Base-by-base conservation (phyloP, 73 alveolate species). In the Paramecium sexaurelia region DNA sequence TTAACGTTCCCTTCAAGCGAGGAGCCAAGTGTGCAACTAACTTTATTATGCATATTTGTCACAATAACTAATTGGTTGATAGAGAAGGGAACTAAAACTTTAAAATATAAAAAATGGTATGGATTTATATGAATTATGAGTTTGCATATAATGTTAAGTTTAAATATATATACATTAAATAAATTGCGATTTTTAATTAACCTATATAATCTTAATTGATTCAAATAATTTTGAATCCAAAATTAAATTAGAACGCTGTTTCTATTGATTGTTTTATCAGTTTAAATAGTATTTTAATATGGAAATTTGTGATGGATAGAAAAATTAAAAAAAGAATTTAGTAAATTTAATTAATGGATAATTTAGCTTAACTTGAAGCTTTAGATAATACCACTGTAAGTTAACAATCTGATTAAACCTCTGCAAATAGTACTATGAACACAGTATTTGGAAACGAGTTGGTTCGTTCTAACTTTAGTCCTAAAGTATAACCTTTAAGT, bases 101-200 rank as follows among this genome's bases (percentile, higher is more conserved):
- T 75, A 20, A 75, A 75, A 39, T 75, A 75, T 75, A 37, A 29
- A 39, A 75, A 40, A 39, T 75, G 61, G 37, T 75, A 75, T 75
- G 88, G 88, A 17, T 75, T 75, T 39, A 36, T 75, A 1, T 75
- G 88, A 75, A n/a, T n/a, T 7, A 66, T 26, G 29, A 20, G 13
- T 55, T 55, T 20, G 8, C 15, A 55, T 19, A 55, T 8, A 11
- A 55, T 55, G 8, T 55, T 20, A 8, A 8, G 15, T 20, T 5
- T 55, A 5, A 19, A 3, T 8, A 55, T 5, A 20, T 55, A 20
- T 55, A 9, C 8, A 36, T 36, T 3, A 36, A 36, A 39, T 39
- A 39, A 8, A 3, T 39, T 39, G 6, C 5, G 2, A 8, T 8
- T 1, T 39, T 4, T 39, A n/a, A n/a, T n/a, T n/a, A n/a, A n/a